Percentiles rank a stretch among this genome's conserved stretches.
phyloP scores from a whole-genome alignment of 176 grass and related monocot species.

The Oryza meridionalis region DNA sequence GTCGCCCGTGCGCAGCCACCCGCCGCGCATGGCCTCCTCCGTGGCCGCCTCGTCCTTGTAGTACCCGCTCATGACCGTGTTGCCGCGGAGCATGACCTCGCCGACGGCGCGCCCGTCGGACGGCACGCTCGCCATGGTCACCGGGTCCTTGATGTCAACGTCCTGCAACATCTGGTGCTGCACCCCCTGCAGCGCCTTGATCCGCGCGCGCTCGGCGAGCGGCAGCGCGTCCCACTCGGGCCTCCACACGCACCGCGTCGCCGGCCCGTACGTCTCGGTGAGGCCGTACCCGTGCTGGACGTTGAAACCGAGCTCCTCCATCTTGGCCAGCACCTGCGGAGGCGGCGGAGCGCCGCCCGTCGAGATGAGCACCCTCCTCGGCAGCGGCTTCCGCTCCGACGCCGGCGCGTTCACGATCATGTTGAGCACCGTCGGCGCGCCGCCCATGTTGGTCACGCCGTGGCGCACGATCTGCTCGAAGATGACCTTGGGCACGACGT shows the following conservation, averaged over 20 bases:
- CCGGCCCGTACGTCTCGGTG: conserved; percentile 58
- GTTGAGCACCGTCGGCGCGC: conserved; percentile 58
- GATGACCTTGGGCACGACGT: conserved; percentile 30
- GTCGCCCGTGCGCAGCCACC: conserved; percentile 65
- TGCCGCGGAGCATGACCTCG: conserved; percentile 69
- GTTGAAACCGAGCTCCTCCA: conserved; percentile 63
- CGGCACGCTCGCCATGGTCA: conserved; percentile 56
- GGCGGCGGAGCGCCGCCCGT: conserved; percentile 63
- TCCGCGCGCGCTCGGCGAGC: conserved; percentile 45
- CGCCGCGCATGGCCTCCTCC: conserved; percentile 50
- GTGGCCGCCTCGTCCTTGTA: conserved; percentile 52
- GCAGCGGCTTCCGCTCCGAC: conserved; percentile 45
- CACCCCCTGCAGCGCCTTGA: conserved; percentile 57
- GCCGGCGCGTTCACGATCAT: conserved; percentile 56
- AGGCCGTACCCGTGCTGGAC: conserved; percentile 65
- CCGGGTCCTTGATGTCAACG: conserved; percentile 61
- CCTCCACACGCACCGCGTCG: conserved; percentile 53
- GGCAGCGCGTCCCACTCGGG: conserved; percentile 66
- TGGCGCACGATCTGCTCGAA: conserved; percentile 57
- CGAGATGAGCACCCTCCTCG: conserved; percentile 36
- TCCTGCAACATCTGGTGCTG: conserved; percentile 45
- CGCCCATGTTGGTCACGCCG: conserved; percentile 63
- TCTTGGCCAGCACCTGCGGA: conserved; percentile 47
- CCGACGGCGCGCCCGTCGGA: conserved; percentile 61
- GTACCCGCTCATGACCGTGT: conserved; percentile 73